Conservation (phyloP, 2,329 filamentous ascomycete genomes). For the Penicillium capsulatum region DNA sequence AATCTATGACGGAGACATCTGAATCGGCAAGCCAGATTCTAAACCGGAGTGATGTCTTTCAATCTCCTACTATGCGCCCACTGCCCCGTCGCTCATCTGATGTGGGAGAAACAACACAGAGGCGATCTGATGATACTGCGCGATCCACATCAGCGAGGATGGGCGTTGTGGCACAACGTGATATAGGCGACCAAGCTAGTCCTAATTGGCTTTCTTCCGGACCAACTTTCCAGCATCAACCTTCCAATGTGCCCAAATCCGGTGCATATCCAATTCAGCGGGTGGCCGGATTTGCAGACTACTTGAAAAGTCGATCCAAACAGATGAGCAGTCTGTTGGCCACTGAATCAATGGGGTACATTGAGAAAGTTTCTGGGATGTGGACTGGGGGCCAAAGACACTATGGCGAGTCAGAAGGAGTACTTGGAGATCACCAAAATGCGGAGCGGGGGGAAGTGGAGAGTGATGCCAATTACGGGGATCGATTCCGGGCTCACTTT, state of each 20-base stretch:
- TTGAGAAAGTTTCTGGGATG: constrained; percentile 96
- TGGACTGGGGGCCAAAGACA: constrained; percentile 88
- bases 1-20: constrained; percentile 66
- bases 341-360: constrained; percentile 90
- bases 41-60: constrained; percentile 80
- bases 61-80: constrained; percentile 63
- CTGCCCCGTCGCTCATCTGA: constrained; percentile 29
- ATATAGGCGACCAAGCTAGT: constrained; percentile 8
- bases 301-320: constrained; percentile 72
- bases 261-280: constrained; percentile 77
- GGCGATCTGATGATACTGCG: constrained; percentile 36
- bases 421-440: constrained; percentile 61
- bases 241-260: constrained; percentile 48
- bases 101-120: constrained; percentile 24
- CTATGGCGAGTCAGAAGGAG: constrained; percentile 69
- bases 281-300: constrained; percentile 77
- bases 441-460: constrained; percentile 55
- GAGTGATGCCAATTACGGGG: constrained; percentile 51
- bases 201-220: too few relatives aligned
- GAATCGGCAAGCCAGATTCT: constrained; percentile 90
- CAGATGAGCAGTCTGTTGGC: constrained; percentile 78
- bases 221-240: constrained; percentile 8
- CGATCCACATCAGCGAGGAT: constrained; percentile 27
- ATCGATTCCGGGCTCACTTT: constrained; percentile 83
- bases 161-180: constrained; percentile 12